Conservation (phyloP, 1,284 basidiomycete species). For the Cryptococcus hybrid region DNA sequence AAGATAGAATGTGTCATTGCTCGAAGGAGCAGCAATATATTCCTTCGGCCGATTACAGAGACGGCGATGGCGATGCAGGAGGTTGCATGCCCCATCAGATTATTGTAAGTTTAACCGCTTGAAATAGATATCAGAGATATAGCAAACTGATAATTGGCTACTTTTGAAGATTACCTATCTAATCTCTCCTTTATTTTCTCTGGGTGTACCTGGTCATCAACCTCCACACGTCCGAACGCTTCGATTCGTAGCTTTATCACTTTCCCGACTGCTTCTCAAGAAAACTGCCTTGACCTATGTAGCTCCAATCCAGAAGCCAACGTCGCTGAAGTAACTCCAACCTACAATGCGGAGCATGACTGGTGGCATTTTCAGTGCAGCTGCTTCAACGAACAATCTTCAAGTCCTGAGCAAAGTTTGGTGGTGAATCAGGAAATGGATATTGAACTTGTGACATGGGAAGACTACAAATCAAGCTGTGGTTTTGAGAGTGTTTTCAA, state of each 20-base stretch:
- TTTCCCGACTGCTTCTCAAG: neutral
- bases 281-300: neutral
- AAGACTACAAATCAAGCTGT: neutral
- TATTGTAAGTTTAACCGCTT: neutral
- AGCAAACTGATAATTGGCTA: neutral
- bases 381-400: neutral
- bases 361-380: neutral
- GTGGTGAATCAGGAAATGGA: too few relatives aligned
- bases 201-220: neutral
- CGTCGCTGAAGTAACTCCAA: neutral
- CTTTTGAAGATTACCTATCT: slow-evolving; percentile 2
- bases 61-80: neutral
- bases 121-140: neutral
- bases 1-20: slow-evolving; percentile 1
- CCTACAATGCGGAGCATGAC: slow-evolving; percentile 1
- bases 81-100: neutral
- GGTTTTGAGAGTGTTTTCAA: neutral
- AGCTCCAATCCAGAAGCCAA: neutral
- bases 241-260: neutral
- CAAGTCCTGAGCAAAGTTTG: too few relatives aligned
- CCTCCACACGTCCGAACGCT: neutral
- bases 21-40: neutral
- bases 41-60: neutral
- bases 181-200: slow-evolving; percentile 4
- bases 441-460: neutral